Conservation (phyloP, 805 yeast species). For the Saturnispora diversa region DNA sequence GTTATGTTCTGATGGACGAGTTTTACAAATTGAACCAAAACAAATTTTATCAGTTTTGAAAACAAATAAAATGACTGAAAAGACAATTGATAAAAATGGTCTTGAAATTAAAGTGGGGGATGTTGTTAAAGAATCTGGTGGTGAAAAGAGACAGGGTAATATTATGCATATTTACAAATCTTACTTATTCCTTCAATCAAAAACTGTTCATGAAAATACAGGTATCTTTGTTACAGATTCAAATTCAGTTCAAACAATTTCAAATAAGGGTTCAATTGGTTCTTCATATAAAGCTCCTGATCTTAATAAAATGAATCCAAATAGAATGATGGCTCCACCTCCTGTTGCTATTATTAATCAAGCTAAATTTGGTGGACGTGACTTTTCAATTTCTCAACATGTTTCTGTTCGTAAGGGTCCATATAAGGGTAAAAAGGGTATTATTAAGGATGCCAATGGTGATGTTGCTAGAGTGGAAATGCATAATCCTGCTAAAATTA, state of each 20-base stretch:
- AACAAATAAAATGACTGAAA: constrained; percentile 56
- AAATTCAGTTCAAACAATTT: constrained; percentile 68
- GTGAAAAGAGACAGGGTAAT: constrained; percentile 83
- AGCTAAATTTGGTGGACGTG: constrained; percentile 63
- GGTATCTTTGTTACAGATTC: constrained; percentile 85
- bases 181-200: constrained; percentile 69
- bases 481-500: constrained; percentile 84
- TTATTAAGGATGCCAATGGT: constrained; percentile 89
- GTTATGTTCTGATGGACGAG: constrained; percentile 73
- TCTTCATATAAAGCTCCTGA: constrained; percentile 52
- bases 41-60: constrained; percentile 75
- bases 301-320: constrained; percentile 82
- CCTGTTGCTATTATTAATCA: constrained; percentile 52
- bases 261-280: constrained; percentile 68
- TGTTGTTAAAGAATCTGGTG: constrained; percentile 75
- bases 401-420: constrained; percentile 88
- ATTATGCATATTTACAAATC: constrained; percentile 82
- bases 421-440: constrained; percentile 90
- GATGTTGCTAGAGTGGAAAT: constrained; percentile 86
- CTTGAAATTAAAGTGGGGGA: constrained; percentile 84
- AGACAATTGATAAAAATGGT: constrained; percentile 82
- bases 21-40: constrained; percentile 61
- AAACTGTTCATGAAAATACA: constrained; percentile 70
- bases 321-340: constrained; percentile 54
- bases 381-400: constrained; percentile 69